These are phyloP conservation scores for Phytophthora capsici DNA, from an alignment of 352 stramenopile species.

Conservation along the genomic window DNA sequence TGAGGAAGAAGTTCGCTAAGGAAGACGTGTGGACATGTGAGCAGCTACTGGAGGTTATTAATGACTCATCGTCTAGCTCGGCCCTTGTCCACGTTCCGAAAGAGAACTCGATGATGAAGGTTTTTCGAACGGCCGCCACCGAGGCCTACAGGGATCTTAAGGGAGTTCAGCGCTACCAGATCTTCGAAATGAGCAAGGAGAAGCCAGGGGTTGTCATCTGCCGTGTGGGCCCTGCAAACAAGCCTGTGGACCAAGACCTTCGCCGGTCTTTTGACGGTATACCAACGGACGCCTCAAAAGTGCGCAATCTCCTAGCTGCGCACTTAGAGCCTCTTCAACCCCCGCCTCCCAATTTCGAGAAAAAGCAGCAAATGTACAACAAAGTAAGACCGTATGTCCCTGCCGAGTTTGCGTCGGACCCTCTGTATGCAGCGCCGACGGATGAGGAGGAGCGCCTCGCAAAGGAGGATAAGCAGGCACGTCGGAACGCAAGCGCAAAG, in stretches of 20 bases:
- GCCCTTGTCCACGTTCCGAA: neutral
- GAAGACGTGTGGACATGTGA: neutral
- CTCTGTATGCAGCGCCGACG: constrained; percentile 8
- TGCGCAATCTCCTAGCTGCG: neutral
- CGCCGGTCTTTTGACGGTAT: constrained; percentile 1
- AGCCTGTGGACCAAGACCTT: constrained; percentile 1
- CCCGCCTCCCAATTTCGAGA: constrained; percentile 14
- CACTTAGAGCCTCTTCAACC: neutral
- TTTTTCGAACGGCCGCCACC: neutral
- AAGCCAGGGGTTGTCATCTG: constrained; percentile 2
- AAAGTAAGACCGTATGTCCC: constrained; percentile 21
- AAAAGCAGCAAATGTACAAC: constrained; percentile 18
- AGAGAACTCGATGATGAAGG: constrained; percentile 2
- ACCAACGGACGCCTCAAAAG: neutral
- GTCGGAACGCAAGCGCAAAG: neutral
- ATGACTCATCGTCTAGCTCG: neutral
- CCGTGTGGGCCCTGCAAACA: neutral
- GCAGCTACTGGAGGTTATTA: neutral
- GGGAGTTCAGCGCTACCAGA: constrained; percentile 1
- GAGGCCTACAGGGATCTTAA: constrained; percentile 7
- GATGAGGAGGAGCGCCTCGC: constrained; percentile 6
- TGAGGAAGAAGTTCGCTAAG: neutral
- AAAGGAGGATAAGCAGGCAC: neutral
- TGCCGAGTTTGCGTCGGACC: constrained; percentile 11
- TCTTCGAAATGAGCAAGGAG: constrained; percentile 1